Percentiles rank a stretch among this genome's conserved stretches.
Evolutionary conservation across 1,139 yeast species (phyloP).

Genomic region (Saccharomyces uvarum): DNA sequence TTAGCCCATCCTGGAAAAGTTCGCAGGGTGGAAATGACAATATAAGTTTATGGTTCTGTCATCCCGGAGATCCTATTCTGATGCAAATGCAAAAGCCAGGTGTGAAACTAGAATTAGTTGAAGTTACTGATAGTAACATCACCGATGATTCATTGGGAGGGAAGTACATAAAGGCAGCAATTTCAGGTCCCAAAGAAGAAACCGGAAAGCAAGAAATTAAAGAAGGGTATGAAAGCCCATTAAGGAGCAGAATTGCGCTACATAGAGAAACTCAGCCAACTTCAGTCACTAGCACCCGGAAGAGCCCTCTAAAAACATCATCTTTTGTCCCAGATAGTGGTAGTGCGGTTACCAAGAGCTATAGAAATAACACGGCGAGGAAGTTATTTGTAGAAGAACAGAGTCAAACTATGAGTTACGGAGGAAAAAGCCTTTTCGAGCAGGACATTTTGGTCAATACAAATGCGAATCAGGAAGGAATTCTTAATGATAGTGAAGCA

Average conservation of each 20-base stretch:
- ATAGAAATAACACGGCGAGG: slow-evolving; percentile 1
- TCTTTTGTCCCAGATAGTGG: not conserved
- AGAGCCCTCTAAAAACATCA: not conserved
- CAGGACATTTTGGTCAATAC: not conserved
- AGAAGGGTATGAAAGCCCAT: not conserved
- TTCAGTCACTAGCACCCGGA: not conserved
- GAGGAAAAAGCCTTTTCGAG: not conserved
- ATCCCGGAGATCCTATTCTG: slow-evolving; percentile 48
- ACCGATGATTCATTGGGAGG: not conserved
- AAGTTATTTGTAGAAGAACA: slow-evolving; percentile 5
- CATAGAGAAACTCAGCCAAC: not conserved
- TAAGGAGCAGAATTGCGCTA: not conserved
- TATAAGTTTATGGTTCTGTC: slow-evolving; percentile 42
- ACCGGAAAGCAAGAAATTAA: not conserved
- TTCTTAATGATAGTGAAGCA: not conserved
- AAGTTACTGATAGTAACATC: slow-evolving; percentile 38
- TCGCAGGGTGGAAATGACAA: slow-evolving; percentile 24
- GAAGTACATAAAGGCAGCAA: not conserved
- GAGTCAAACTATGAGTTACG: slow-evolving; percentile 2
- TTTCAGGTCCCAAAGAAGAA: not conserved
- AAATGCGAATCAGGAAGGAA: not conserved
- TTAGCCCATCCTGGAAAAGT: slow-evolving; percentile 27
- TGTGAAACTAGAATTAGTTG: slow-evolving; percentile 35
- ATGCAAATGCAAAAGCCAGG: slow-evolving; percentile 34
- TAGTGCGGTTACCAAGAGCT: not conserved